Base-by-base conservation (phyloP, 768 basidiomycete genomes). In the Lactarius indigo region DNA sequence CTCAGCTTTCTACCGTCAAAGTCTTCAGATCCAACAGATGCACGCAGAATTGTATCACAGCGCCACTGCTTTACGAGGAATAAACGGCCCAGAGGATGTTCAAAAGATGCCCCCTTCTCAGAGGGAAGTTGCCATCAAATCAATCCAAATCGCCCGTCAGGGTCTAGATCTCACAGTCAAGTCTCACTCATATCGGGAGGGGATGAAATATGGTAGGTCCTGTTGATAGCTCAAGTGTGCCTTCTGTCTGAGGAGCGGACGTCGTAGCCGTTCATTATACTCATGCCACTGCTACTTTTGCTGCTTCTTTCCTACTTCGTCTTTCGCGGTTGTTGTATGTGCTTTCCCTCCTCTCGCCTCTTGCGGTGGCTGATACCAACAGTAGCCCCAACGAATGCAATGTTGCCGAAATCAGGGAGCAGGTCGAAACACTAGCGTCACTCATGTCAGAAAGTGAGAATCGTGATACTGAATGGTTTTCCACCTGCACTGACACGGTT, bases 221-320 rank as follows among this genome's bases (percentile, higher is more conserved):
- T 39, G 67, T 42, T 12, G n/a, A 3, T 64, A 47, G 55, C 13
- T 18, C 33, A 15, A 35, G n/a, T 12, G 7, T 23, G 9, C 23
- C 2, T 28, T 18, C 37, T 59, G 12, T 44, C 58, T 50, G 13
- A 65, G 57, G 9, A 44, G 20, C 65, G 59, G 13, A 42, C 52
- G 8, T 56, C 28, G 18, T 70, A 92, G 92, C 93, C 18, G 91
- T 94, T n/a, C 89, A 92, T 74, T 90, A 91, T 72, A 91, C 91
- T 17, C 95, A 98, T 74, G 92, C 92, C 50, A 92, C 93, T 33
- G 95, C 95, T 6, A 96, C 95, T 0, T 98, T 98, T 78, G 85
- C 92, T 26, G 95, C 94, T 15, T 92, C 93, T 4, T 91, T 98
- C 76, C 81, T 96, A 66, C 81, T 98, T 58, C 88, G 95, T 37